Evolutionary conservation across 1,284 basidiomycete species (phyloP), one percentile per base, ranked within the genome.

Genomic region (Anthracocystis panici-leucophaei): DNA sequence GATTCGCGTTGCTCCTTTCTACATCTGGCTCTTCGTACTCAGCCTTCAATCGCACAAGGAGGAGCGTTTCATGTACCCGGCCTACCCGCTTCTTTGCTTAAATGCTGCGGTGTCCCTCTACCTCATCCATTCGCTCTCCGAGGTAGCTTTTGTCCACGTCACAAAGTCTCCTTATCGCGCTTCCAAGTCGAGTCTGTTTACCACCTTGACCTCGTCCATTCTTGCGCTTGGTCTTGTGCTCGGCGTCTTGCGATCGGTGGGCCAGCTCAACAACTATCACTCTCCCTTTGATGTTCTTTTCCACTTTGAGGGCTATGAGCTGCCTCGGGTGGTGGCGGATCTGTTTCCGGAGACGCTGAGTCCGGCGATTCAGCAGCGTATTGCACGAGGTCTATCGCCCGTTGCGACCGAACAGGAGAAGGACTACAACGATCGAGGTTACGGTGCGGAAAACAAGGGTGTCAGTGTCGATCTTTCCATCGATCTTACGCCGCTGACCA

Each of bases 31-130:
- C 51, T 89, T 85, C 3, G 90, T 97, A 73, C 87, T 99, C 72
- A 91, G 90, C 9, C 72, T 88, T 2, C 97, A 99, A 86, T 87
- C 92, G 6, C 97, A 99, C 87, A 99, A 99, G 87, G 97, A 99
- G 86, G 97, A 99, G 85, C 89, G 97, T 25, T 99, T 99, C 88
- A 92, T 99, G 91, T 99, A 91, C 86, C 96, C 97, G 1, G 91
- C 91, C 1, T 99, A 97, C 86, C 92, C 94, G 0, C 87, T 98
- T 48, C 87, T 99, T 57, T 94, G 93, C 84, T 93, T 99, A 87
- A 98, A 98, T 85, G 96, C 94, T 1, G 94, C 94, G 3, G 91
- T 95, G 6, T 57, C 27, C 88, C 91, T 35, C 78, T 97, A 27
- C 95, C 92, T 86, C 85, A 21, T 77, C 38, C 71, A 76, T 18